Evolutionary conservation across 2,329 filamentous ascomycete genomes (phyloP).

Genomic region (Neonectria ditissima): DNA sequence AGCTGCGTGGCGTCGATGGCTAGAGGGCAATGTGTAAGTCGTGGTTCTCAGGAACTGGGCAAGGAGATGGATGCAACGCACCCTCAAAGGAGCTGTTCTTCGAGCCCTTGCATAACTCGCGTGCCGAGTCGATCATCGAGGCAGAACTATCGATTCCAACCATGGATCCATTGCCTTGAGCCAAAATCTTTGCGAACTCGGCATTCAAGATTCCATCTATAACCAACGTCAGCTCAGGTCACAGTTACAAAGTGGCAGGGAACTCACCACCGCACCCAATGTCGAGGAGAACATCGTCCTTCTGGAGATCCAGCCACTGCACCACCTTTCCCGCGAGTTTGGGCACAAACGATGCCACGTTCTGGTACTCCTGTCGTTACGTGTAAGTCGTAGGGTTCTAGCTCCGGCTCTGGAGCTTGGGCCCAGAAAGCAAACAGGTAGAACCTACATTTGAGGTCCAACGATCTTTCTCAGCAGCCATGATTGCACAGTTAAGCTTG

Average conservation of each 20-base stretch:
- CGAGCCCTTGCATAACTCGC: conserved; percentile 52
- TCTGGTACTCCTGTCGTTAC: conserved; percentile 64
- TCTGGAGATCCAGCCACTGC: conserved; percentile 68
- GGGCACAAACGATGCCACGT: conserved; percentile 73
- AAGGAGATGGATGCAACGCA: conserved; percentile 30
- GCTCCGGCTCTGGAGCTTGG: background rate
- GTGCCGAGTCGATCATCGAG: conserved; percentile 68
- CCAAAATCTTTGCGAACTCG: conserved; percentile 61
- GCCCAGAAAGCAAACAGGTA: background rate
- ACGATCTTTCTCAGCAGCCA: conserved; percentile 44
- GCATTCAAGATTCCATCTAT: conserved; percentile 69
- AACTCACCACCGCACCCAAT: conserved; percentile 71
- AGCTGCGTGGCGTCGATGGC: conserved; percentile 61
- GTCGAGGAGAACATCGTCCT: conserved; percentile 70
- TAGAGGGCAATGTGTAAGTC: conserved; percentile 40
- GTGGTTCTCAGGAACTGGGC: background rate
- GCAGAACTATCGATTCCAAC: conserved; percentile 70
- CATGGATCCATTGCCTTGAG: conserved; percentile 60
- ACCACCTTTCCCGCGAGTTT: conserved; percentile 70
- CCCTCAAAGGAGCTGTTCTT: conserved; percentile 60
- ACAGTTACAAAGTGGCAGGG: background rate
- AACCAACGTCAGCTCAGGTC: conserved; percentile 18
- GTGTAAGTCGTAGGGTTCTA: conserved; percentile 33
- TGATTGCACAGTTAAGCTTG: conserved; percentile 18
- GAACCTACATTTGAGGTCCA: conserved; percentile 45